Conservation (phyloP, 441 rosid species). For the Corymbia calophylla region DNA sequence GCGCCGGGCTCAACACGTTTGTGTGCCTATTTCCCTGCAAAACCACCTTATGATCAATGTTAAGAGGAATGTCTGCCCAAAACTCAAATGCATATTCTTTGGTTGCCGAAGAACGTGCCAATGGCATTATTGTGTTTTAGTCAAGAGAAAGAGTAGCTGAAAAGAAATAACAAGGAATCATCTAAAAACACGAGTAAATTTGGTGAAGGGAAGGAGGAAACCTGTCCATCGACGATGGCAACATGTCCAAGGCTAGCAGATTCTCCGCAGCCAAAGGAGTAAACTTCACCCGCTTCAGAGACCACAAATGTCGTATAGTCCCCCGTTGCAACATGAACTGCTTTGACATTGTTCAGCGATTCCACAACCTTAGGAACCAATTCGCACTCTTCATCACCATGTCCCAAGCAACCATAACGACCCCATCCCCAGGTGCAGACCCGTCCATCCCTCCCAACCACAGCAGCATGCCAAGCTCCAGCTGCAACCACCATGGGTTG, state of each 20-base stretch:
- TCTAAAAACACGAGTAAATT: not conserved
- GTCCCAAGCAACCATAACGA: conserved; percentile 93
- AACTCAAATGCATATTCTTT: not conserved
- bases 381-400: conserved; percentile 87
- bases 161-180: not conserved
- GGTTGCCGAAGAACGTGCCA: not conserved
- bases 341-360: conserved; percentile 68
- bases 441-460: conserved; percentile 84
- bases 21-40: conserved; percentile 55
- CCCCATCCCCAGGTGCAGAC: conserved; percentile 99
- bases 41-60: not conserved
- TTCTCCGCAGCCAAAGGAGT: conserved; percentile 91
- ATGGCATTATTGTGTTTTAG: not conserved
- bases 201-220: conserved; percentile 3
- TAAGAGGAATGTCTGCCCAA: not conserved
- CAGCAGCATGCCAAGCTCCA: conserved; percentile 99
- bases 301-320: conserved; percentile 94
- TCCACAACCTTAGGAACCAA: conserved; percentile 82
- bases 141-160: not conserved
- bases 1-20: conserved; percentile 68
- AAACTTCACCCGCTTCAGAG: conserved; percentile 78
- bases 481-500: conserved; percentile 91
- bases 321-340: conserved; percentile 89
- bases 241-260: conserved; percentile 89
- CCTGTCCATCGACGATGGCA: conserved; percentile 50